Evolutionary conservation across 768 basidiomycete species (phyloP).

Genomic region (Trametes coccinea): DNA sequence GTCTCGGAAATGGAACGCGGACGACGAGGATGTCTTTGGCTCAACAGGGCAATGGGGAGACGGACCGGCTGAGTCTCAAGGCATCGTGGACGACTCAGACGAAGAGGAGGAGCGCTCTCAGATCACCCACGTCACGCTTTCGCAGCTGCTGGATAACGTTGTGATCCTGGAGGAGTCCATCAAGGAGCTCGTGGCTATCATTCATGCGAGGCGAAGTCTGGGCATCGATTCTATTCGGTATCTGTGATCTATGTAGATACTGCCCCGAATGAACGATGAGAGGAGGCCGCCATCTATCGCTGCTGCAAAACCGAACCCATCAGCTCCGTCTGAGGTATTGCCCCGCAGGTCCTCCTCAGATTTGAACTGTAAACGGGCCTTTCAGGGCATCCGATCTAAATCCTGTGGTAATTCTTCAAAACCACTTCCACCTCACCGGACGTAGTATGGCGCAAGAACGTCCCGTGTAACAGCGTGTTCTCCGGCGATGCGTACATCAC

Average conservation of each 20-base stretch:
- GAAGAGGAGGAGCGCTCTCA: constrained; percentile 33
- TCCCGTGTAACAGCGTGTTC: neutral
- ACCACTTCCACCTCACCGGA: neutral
- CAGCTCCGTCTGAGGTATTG: no score
- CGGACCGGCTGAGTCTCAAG: constrained; percentile 31
- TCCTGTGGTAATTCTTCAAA: neutral
- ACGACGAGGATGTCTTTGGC: constrained; percentile 74
- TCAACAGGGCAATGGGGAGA: constrained; percentile 48
- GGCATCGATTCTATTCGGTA: constrained; percentile 85
- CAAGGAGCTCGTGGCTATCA: constrained; percentile 86
- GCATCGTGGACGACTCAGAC: constrained; percentile 32
- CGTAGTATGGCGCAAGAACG: neutral
- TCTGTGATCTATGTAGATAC: constrained; percentile 40
- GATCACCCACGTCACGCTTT: constrained; percentile 63
- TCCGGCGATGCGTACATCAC: no score
- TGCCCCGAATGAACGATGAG: no score
- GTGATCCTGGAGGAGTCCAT: constrained; percentile 94
- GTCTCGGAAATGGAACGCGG: constrained; percentile 50
- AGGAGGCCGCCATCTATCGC: no score
- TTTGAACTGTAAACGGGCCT: no score
- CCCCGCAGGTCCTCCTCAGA: no score
- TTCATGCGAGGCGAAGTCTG: constrained; percentile 78
- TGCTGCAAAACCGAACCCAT: no score
- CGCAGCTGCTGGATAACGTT: constrained; percentile 87
- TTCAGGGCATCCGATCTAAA: no score